These are phyloP conservation scores for Sordariomycetes sp. DNA, from an alignment of 2,329 filamentous ascomycete species.

Conservation along the genomic window DNA sequence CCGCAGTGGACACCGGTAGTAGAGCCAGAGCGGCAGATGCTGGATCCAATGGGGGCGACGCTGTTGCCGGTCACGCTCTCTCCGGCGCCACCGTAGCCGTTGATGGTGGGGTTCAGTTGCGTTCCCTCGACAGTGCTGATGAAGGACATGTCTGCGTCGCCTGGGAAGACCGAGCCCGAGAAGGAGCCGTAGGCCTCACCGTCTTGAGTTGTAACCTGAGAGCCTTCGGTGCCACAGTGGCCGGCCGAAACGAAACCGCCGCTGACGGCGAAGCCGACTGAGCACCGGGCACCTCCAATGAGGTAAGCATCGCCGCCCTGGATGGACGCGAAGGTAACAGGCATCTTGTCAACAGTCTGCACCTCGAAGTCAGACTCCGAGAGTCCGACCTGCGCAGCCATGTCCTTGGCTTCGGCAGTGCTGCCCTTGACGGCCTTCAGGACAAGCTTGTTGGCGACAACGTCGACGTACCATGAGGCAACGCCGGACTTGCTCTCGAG, in stretches of 20 bases:
- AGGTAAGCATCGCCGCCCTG: constrained; percentile 6
- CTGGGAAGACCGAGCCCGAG: constrained; percentile 5
- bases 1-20: constrained; percentile 5
- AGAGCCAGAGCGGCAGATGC: constrained; percentile 6
- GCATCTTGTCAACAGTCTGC: constrained; percentile 4
- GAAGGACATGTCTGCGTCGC: constrained; percentile 5
- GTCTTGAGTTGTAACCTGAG: not conserved
- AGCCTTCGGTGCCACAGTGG: constrained; percentile 5
- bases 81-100: not conserved
- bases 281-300: constrained; percentile 5
- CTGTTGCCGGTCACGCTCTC: constrained; percentile 3
- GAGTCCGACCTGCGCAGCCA: constrained; percentile 6
- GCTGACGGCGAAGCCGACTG: constrained; percentile 6
- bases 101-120: not conserved
- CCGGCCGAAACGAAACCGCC: constrained; percentile 6
- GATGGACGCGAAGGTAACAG: constrained; percentile 3
- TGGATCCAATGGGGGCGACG: constrained; percentile 4
- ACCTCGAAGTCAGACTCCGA: constrained; percentile 6
- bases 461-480: constrained; percentile 7
- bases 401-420: constrained; percentile 3
- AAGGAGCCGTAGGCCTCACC: constrained; percentile 4
- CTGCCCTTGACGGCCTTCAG: constrained; percentile 5
- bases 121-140: constrained; percentile 1
- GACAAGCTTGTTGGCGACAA: constrained; percentile 7
- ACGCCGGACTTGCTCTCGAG: constrained; percentile 9